phyloP scores from a whole-genome alignment of 2,329 filamentous ascomycete genomes.

The Colletotrichum noveboracense region DNA sequence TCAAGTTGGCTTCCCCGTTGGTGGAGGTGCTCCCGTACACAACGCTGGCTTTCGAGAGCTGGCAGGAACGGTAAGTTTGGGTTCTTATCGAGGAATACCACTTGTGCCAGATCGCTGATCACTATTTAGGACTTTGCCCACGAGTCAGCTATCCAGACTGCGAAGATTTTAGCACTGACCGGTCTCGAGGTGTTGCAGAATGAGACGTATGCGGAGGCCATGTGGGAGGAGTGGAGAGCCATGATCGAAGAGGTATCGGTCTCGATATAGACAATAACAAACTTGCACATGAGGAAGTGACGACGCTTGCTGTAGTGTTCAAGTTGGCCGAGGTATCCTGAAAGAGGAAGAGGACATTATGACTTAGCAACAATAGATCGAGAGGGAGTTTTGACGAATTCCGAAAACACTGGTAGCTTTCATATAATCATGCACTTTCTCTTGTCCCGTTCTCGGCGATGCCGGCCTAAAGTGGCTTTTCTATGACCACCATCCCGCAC shows the following conservation, averaged over 20 bases:
- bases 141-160: conserved; percentile 7
- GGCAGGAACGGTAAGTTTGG: background rate
- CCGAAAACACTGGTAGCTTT: too few relatives aligned
- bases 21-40: conserved; percentile 11
- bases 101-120: background rate
- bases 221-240: conserved; percentile 13
- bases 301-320: accelerated
- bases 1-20: conserved; percentile 18
- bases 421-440: background rate
- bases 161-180: conserved; percentile 16
- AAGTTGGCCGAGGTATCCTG: too few relatives aligned
- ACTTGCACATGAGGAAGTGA: background rate
- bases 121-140: conserved; percentile 8
- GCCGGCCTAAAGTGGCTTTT: background rate
- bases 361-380: too few relatives aligned
- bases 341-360: too few relatives aligned
- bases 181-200: conserved; percentile 16
- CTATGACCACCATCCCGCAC: background rate
- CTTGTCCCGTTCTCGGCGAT: background rate
- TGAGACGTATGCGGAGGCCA: conserved; percentile 11
- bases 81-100: background rate
- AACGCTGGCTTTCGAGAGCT: conserved; percentile 17
- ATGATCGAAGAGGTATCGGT: conserved; percentile 12
- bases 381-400: too few relatives aligned
- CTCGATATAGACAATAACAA: background rate